A percentile compares a stretch with the other conserved stretches of the same genome.
These are phyloP conservation scores for Cryphonectria nitschkei DNA, from an alignment of 2,329 filamentous ascomycete species.

Conservation along the genomic window DNA sequence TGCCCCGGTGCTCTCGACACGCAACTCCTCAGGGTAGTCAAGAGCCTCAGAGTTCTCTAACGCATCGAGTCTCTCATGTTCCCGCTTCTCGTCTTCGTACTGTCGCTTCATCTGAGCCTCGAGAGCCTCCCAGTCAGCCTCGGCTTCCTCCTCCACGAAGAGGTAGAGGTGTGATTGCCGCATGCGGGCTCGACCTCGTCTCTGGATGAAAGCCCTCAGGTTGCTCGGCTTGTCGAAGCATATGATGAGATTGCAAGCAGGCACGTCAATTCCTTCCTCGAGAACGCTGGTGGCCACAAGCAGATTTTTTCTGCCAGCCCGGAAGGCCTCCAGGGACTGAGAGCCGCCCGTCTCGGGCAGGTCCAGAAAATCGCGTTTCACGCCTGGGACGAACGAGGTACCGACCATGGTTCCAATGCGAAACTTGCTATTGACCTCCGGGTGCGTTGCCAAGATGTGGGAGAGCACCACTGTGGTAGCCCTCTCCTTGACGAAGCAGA, in stretches of 20 bases:
- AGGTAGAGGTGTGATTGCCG: conserved; percentile 54
- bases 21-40: conserved; percentile 40
- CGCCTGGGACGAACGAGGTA: conserved; percentile 44
- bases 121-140: conserved; percentile 61
- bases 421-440: conserved; percentile 50
- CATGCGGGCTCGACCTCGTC: conserved; percentile 57
- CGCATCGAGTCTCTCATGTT: conserved; percentile 48
- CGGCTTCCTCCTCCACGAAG: conserved; percentile 42
- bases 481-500: conserved; percentile 70
- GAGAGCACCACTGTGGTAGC: conserved; percentile 63
- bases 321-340: conserved; percentile 55
- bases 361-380: conserved; percentile 46
- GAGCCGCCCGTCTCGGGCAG: conserved; percentile 39
- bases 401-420: conserved; percentile 60
- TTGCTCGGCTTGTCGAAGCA: conserved; percentile 57
- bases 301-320: conserved; percentile 57
- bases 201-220: conserved; percentile 63
- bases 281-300: conserved; percentile 66
- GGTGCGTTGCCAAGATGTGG: conserved; percentile 59
- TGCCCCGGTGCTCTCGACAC: conserved; percentile 56
- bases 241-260: conserved; percentile 64
- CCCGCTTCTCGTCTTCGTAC: conserved; percentile 68
- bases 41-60: conserved; percentile 49
- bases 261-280: conserved; percentile 71
- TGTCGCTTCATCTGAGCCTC: conserved; percentile 73